Conservation (phyloP, 352 stramenopile species). For the Phytophthora pistaciae region DNA sequence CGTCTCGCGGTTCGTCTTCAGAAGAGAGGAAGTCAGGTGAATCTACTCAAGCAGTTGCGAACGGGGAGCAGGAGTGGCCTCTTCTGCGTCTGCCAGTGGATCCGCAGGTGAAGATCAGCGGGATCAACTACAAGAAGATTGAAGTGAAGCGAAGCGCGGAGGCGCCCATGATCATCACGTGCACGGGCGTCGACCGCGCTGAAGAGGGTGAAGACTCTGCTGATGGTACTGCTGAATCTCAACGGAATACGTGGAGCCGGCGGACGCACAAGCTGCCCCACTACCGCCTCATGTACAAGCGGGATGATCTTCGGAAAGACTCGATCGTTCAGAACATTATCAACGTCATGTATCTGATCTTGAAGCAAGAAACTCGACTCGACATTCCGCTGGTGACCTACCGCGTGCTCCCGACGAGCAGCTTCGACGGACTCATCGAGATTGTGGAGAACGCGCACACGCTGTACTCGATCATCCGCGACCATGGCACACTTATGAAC, state of each 20-base stretch:
- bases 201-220: conserved; percentile 65
- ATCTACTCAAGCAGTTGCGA: neutral
- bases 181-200: conserved; percentile 76
- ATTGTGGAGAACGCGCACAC: conserved; percentile 90
- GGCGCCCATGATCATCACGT: conserved; percentile 84
- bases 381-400: conserved; percentile 89
- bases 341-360: conserved; percentile 90
- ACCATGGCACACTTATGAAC: conserved; percentile 86
- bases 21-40: conserved; percentile 13
- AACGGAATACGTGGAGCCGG: conserved; percentile 44
- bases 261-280: conserved; percentile 47
- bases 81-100: conserved; percentile 78
- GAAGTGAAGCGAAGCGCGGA: conserved; percentile 87
- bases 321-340: conserved; percentile 91
- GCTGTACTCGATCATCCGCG: conserved; percentile 86
- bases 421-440: conserved; percentile 87
- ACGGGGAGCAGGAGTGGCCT: conserved; percentile 22
- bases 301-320: conserved; percentile 87
- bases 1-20: conserved; percentile 40
- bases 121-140: conserved; percentile 77
- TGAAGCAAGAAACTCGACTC: conserved; percentile 84
- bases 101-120: conserved; percentile 72
- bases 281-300: conserved; percentile 91
- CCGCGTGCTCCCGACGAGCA: conserved; percentile 86
- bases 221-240: conserved; percentile 35